Evolutionary conservation across 495 filamentous ascomycete genomes (phyloP), one percentile per base, ranked within the genome.

Genomic region (Penicillium paxilli): DNA sequence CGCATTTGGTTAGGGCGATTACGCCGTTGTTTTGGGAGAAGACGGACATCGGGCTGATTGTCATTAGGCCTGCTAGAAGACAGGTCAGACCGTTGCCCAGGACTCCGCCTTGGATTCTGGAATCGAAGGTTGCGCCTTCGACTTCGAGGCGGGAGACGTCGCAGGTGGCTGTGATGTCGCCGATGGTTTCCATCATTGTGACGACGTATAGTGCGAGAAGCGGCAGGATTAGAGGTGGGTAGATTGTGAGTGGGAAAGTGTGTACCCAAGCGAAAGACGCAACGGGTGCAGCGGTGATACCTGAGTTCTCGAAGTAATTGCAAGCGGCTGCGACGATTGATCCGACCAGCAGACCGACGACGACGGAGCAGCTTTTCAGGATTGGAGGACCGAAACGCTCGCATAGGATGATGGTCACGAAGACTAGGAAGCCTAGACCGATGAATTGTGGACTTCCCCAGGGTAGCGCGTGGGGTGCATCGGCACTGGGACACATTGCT

Each of bases 11-110:
- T 19, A 96, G 77, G 5, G 90, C 87, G 56, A 97, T 96, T 51
- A 97, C 92, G 58, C 91, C 86, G 72, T 97, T 97, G 71, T 96
- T 96, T 70, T 96, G 90, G 0, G 91, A 86, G 46, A 85, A 86
- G 55, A 86, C 89, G 6, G 81, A 85, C 85, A 93, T 90, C 19
- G 91, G 90, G 0, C 87, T 91, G 58, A 92, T 91, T 23, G 92
- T 96, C 75, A 83, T 86, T 37, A 96, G 80, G 1, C 86, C 89
- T 14, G 91, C 89, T 22, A 96, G 64, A 45, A 93, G 71, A 25
- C 91, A 90, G 68, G 88, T 92, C 30, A 93, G 52, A n/a, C 91
- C 90, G 63, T 95, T 92, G 1, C 71, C 69, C 14, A 76, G 73
- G 22, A 96, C 83, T 52, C 92, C 92, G 16, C 92, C 92, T 66